A percentile compares a stretch with the other conserved stretches of the same genome.
phyloP scores from a whole-genome alignment of 805 yeast species.

The Ogataea nitratoaversa region DNA sequence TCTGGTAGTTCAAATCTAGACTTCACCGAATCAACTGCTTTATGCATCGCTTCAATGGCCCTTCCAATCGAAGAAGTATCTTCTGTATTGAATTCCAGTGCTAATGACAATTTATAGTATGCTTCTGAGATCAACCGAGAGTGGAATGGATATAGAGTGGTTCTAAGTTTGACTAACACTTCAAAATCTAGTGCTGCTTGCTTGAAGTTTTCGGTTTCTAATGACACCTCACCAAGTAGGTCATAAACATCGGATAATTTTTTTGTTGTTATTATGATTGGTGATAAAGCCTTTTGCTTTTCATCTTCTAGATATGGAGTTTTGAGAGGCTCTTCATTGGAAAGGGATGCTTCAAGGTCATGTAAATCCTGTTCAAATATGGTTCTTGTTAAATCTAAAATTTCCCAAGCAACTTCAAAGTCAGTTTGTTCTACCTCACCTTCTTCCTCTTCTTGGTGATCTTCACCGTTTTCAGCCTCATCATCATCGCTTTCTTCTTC shows the following conservation, averaged over 20 bases:
- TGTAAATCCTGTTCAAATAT: slow-evolving; percentile 48
- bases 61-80: slow-evolving; percentile 52
- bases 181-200: slow-evolving; percentile 73
- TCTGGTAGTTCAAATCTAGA: slow-evolving; percentile 34
- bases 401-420: slow-evolving; percentile 86
- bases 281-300: slow-evolving; percentile 22
- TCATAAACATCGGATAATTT: slow-evolving; percentile 73
- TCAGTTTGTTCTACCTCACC: slow-evolving; percentile 55
- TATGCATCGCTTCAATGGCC: slow-evolving; percentile 44
- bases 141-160: slow-evolving; percentile 44
- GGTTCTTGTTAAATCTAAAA: slow-evolving; percentile 72
- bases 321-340: slow-evolving; percentile 1
- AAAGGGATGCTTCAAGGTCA: slow-evolving; percentile 12
- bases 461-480: background rate
- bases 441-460: slow-evolving; percentile 18
- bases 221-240: slow-evolving; percentile 81
- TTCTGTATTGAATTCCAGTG: slow-evolving; percentile 60
- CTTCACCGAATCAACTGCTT: slow-evolving; percentile 41
- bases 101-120: slow-evolving; percentile 75
- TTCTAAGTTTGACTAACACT: slow-evolving; percentile 51
- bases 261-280: slow-evolving; percentile 35
- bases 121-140: slow-evolving; percentile 69
- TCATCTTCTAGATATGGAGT: slow-evolving; percentile 20
- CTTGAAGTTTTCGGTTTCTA: slow-evolving; percentile 82
- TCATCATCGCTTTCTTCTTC: slow-evolving; percentile 17